phyloP scores from a whole-genome alignment of 345 rosid genomes.

The Microthlaspi erraticum region DNA sequence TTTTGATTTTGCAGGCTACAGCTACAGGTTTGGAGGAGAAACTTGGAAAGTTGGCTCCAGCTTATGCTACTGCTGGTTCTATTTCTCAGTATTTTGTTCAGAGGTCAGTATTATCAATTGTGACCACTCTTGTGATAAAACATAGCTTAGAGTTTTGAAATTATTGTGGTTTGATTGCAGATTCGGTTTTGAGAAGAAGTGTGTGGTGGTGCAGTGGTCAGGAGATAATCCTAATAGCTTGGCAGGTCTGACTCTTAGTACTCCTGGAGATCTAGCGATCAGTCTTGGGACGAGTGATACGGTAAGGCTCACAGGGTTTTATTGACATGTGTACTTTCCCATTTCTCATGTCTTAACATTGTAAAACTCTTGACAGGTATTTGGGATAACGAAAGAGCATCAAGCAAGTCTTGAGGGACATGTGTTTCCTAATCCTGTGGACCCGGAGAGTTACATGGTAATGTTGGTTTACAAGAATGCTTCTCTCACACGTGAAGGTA shows the following conservation, averaged over 20 bases:
- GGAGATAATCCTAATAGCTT: slow-evolving; percentile 99
- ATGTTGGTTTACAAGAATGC: slow-evolving; percentile 89
- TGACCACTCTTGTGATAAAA: neutral
- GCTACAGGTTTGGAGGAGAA: slow-evolving; percentile 86
- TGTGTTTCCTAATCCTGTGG: slow-evolving; percentile 87
- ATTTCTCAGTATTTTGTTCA: slow-evolving; percentile 81
- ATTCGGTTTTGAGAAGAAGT: slow-evolving; percentile 67
- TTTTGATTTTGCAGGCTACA: slow-evolving; percentile 61
- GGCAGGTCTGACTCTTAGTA: slow-evolving; percentile 89
- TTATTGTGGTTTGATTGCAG: slow-evolving; percentile 48
- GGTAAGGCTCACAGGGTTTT: slow-evolving; percentile 50
- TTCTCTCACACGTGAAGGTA: slow-evolving; percentile 95
- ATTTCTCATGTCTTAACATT: slow-evolving; percentile 19
- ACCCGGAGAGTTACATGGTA: slow-evolving; percentile 90
- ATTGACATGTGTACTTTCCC: slow-evolving; percentile 10
- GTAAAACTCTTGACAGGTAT: slow-evolving; percentile 60
- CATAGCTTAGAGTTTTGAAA: neutral
- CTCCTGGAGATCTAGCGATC: slow-evolving; percentile 87
- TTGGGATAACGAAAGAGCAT: slow-evolving; percentile 79
- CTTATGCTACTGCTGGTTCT: slow-evolving; percentile 83
- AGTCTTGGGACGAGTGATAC: slow-evolving; percentile 97
- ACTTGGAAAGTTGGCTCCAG: slow-evolving; percentile 87
- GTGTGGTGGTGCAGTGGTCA: slow-evolving; percentile 92
- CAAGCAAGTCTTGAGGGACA: slow-evolving; percentile 88
- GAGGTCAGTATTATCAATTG: slow-evolving; percentile 53